Evolutionary conservation across 345 rosid genomes (phyloP).

Genomic region (Melastoma malabathricum): DNA sequence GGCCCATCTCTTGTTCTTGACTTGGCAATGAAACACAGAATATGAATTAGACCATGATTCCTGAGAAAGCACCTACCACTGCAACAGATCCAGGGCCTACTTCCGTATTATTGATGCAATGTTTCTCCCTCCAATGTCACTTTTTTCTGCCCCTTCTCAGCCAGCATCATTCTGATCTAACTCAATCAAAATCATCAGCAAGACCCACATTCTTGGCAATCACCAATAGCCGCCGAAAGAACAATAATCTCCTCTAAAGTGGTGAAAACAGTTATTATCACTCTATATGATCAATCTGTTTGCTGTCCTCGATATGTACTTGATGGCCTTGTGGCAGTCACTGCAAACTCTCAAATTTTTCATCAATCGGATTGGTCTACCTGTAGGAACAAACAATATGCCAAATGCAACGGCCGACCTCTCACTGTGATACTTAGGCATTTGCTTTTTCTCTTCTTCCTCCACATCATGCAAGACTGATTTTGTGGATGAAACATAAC

Average conservation of each 20-base stretch:
- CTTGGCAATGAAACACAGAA: too few species aligned
- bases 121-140: too few species aligned
- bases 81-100: too few species aligned
- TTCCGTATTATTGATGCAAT: too few species aligned
- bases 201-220: neutral
- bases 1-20: too few species aligned
- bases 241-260: slow-evolving; percentile 21
- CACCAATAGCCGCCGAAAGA: slow-evolving; percentile 28
- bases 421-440: slow-evolving; percentile 24
- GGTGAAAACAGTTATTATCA: slow-evolving; percentile 25
- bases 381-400: slow-evolving; percentile 16
- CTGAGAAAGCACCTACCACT: too few species aligned
- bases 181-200: too few species aligned
- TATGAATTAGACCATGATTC: too few species aligned
- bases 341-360: slow-evolving; percentile 24
- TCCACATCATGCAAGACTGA: slow-evolving; percentile 18
- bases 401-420: slow-evolving; percentile 28
- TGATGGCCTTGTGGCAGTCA: slow-evolving; percentile 25
- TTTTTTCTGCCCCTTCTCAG: too few species aligned
- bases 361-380: slow-evolving; percentile 23
- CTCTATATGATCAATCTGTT: slow-evolving; percentile 19
- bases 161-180: too few species aligned
- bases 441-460: slow-evolving; percentile 19
- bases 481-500: slow-evolving; percentile 19
- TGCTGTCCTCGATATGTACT: slow-evolving; percentile 14